These are phyloP conservation scores for Leucosporidium creatinivorum DNA, from an alignment of 768 basidiomycete species.

Conservation along the genomic window DNA sequence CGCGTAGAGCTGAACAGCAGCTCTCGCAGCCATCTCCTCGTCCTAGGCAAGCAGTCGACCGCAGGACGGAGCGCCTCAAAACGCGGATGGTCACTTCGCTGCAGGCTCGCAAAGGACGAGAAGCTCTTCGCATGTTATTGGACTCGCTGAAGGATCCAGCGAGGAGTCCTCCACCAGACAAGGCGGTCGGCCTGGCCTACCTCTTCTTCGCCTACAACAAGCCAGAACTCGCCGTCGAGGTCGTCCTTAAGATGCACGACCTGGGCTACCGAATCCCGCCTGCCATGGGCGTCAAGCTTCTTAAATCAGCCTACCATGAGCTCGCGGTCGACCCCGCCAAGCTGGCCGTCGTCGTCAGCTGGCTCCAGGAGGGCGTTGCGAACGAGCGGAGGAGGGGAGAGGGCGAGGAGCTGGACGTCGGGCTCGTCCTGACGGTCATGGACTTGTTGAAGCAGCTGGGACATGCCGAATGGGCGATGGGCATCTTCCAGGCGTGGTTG, in stretches of 20 bases:
- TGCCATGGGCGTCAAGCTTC: background rate
- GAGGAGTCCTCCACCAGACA: background rate
- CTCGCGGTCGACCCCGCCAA: constrained; percentile 4
- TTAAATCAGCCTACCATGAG: background rate
- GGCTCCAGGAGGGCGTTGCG: constrained; percentile 11
- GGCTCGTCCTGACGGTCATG: constrained; percentile 11
- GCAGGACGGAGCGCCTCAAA: no score
- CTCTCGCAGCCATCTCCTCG: no score
- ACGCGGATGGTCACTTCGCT: no score
- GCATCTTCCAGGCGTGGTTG: constrained; percentile 16
- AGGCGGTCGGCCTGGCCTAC: constrained; percentile 3
- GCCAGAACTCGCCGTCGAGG: constrained; percentile 3
- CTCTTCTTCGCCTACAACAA: constrained; percentile 20
- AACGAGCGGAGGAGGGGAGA: background rate
- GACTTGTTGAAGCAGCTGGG: constrained; percentile 8
- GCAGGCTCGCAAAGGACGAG: no score
- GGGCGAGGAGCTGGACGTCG: background rate
- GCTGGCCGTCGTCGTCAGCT: constrained; percentile 7
- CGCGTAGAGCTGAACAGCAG: no score
- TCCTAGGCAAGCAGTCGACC: no score
- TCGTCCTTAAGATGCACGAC: background rate
- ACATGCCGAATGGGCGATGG: constrained; percentile 10
- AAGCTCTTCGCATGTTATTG: no score
- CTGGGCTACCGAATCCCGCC: constrained; percentile 12
- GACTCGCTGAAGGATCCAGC: no score